Conservation (phyloP, 2,329 filamentous ascomycete species). For the Talaromyces sp. region DNA sequence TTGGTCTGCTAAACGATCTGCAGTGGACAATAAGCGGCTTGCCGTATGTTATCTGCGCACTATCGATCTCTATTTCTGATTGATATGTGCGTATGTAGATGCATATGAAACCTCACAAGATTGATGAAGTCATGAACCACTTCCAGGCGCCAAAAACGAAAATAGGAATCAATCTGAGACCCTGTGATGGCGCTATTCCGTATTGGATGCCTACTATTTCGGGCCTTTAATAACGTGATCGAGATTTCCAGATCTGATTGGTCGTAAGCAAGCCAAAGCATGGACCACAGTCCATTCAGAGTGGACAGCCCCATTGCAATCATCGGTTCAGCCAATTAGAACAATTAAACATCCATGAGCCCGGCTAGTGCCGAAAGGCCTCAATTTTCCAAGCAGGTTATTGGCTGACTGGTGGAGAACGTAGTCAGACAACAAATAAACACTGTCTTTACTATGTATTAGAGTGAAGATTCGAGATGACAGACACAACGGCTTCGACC, state of each 20-base stretch:
- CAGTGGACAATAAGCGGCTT: neutral
- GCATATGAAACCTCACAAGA: neutral
- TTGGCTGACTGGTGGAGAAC: neutral
- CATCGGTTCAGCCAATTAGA: neutral
- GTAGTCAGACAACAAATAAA: constrained; percentile 4
- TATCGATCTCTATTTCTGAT: neutral
- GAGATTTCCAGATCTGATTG: neutral
- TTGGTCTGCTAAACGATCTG: neutral
- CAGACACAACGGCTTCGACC: neutral
- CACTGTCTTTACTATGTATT: neutral
- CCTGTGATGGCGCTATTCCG: neutral
- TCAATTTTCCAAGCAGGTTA: neutral
- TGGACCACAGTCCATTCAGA: neutral
- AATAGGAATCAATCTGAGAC: neutral
- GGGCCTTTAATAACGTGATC: neutral
- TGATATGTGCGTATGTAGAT: neutral
- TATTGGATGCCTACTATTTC: neutral
- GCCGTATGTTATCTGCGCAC: neutral
- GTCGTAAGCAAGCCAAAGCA: neutral
- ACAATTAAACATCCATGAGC: neutral
- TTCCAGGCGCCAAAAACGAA: neutral
- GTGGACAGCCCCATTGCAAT: neutral
- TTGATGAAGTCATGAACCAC: neutral
- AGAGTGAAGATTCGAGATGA: neutral
- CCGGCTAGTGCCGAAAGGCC: constrained; percentile 7